Conservation (phyloP, 176 grass and related monocot species). For the Avena sativa region DNA sequence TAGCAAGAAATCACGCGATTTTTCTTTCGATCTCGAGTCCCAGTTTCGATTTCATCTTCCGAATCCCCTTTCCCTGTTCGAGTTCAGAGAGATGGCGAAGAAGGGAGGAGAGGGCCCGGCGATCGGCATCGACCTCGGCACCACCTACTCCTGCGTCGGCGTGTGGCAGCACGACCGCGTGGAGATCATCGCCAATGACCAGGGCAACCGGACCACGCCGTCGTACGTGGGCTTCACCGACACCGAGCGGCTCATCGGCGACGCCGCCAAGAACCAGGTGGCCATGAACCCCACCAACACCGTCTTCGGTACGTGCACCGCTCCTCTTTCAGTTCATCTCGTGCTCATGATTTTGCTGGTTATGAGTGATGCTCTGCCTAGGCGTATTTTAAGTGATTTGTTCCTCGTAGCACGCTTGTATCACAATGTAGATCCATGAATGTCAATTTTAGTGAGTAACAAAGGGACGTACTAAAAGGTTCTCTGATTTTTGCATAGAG, state of each 20-base stretch:
- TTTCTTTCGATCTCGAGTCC: neutral
- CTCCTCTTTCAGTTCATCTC: too few species aligned
- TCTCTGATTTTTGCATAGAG: too few species aligned
- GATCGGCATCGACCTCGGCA: constrained; percentile 94
- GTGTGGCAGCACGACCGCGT: constrained; percentile 98
- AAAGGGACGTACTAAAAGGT: too few species aligned
- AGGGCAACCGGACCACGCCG: constrained; percentile 91
- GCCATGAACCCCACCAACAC: constrained; percentile 85
- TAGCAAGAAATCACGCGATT: neutral
- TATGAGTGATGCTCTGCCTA: too few species aligned
- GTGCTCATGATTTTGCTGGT: too few species aligned
- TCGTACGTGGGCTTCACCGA: constrained; percentile 94
- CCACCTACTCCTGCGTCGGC: constrained; percentile 94
- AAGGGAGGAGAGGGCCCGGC: constrained; percentile 75
- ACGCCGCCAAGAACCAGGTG: constrained; percentile 78
- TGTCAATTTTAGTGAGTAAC: neutral
- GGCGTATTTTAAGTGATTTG: too few species aligned
- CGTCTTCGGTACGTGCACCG: constrained; percentile 58
- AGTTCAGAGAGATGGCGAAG: constrained; percentile 55
- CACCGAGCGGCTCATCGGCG: constrained; percentile 68
- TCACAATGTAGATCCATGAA: too few species aligned
- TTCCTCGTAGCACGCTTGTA: too few species aligned
- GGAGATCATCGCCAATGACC: constrained; percentile 97
- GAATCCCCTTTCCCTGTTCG: neutral
- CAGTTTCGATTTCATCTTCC: neutral